Percentiles rank a stretch among this genome's conserved stretches.
Conservation (phyloP, 2,329 filamentous ascomycete species). For the Ciborinia camelliae region DNA sequence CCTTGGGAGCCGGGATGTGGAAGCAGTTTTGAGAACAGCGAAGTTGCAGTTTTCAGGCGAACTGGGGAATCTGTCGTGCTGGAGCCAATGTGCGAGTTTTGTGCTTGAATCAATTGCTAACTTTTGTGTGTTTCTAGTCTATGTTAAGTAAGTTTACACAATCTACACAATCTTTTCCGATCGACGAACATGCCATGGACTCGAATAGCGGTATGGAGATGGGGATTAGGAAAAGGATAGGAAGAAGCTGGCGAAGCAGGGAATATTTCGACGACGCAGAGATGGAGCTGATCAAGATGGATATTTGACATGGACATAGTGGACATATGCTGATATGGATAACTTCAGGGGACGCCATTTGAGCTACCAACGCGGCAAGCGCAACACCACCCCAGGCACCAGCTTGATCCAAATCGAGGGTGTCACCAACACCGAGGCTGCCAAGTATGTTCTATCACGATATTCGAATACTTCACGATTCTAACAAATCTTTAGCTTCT, state of each 20-base stretch:
- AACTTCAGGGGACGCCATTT: conserved; percentile 85
- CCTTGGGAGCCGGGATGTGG: background rate
- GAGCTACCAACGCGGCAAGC: conserved; percentile 95
- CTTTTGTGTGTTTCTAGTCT: conserved; percentile 55
- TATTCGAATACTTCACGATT: conserved; percentile 6
- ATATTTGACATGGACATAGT: background rate
- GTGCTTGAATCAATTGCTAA: conserved; percentile 31
- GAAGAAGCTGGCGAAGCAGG: background rate
- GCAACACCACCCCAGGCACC: conserved; percentile 84
- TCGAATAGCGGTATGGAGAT: background rate
- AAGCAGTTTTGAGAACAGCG: background rate
- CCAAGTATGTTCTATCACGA: conserved; percentile 60
- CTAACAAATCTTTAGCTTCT: conserved; percentile 59
- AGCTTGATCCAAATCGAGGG: conserved; percentile 98
- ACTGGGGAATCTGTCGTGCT: background rate
- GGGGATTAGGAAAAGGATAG: background rate
- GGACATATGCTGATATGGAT: conserved; percentile 13
- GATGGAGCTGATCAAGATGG: background rate
- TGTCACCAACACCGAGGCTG: conserved; percentile 84
- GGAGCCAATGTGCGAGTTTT: background rate
- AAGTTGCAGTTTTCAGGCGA: conserved; percentile 2
- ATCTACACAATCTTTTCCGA: conserved; percentile 28
- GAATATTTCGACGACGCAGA: conserved; percentile 16
- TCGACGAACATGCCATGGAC: background rate
- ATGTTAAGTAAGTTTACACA: conserved; percentile 74